Base-by-base conservation (phyloP, 2,329 filamentous ascomycete species). In the Acrocalymma vagum region DNA sequence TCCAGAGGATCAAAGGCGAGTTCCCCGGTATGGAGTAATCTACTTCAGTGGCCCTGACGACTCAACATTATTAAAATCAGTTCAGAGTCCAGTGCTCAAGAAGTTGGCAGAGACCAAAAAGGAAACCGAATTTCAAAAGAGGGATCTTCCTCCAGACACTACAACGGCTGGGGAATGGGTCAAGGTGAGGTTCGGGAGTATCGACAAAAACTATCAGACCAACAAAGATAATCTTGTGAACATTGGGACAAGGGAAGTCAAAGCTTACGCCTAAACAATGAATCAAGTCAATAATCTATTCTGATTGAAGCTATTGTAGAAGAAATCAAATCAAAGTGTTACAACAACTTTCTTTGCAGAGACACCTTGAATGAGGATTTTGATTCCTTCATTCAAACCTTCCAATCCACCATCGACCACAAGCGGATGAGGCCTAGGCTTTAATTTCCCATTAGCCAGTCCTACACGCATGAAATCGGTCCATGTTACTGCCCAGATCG, bases 1-100 rank as follows among this genome's bases (percentile, higher is more conserved):
- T 1, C 77, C 76, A 1, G 51, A 63, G 3, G 77, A 79, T 40
- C 77, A 79, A 48, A 69, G 70, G 0, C 60, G 77, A 26, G 63
- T 76, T 0, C 73, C 78, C 33, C 69, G 52, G 3, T 31, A 48
- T 6, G 52, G 52, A 2, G 42, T 58, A 2, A 23, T 58, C 7
- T 55, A 55, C 25, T 56, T 56, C 20, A 40, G 48, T 20, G 38
- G 55, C 1, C 55, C 52, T 6, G 45, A 58, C 13, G 48, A 54
- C 17, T 9, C 13, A 20, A 32, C 29, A 18, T 4, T 20, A 6
- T 32, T 32, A n/a, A 21, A n/a, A 20, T 5, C 29, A 2, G 17
- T 22, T 4, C 10, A 21, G 15, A 32, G 17, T 29, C n/a, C 6
- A 16, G 28, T 15, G 5, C 14, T 15, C 14, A 11, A 14, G 28